A percentile compares a stretch with the other conserved stretches of the same genome.
phyloP scores from a whole-genome alignment of 352 stramenopile genomes.

The Globisporangium carolinianum region DNA sequence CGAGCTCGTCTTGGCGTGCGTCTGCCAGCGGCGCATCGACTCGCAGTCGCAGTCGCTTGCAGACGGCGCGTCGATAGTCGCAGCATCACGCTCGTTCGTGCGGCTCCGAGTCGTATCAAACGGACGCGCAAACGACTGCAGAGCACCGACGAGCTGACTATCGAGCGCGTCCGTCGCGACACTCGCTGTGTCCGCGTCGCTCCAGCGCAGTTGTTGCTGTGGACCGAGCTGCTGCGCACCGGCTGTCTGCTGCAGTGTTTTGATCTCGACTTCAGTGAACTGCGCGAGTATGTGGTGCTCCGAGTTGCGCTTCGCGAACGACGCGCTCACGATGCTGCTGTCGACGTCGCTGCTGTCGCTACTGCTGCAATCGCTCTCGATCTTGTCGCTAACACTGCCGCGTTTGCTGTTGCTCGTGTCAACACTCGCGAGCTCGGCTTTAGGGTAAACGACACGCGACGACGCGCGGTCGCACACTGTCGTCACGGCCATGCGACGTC shows the following conservation, averaged over 20 bases:
- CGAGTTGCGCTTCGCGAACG: constrained; percentile 17
- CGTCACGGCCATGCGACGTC: too few relatives aligned
- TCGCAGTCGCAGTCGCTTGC: too few relatives aligned
- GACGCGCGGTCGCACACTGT: constrained; percentile 2
- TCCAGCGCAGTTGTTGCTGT: neutral
- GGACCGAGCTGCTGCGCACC: neutral
- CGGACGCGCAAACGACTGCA: too few relatives aligned
- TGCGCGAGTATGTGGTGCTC: constrained; percentile 25
- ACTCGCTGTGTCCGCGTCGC: too few relatives aligned
- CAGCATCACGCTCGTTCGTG: too few relatives aligned
- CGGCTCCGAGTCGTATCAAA: too few relatives aligned
- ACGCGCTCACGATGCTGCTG: constrained; percentile 13
- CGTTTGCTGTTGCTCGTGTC: too few relatives aligned
- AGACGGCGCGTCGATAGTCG: too few relatives aligned
- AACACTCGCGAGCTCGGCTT: neutral
- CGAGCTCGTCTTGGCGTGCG: neutral
- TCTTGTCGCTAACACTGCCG: neutral
- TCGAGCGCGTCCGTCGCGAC: neutral
- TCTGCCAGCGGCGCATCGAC: too few relatives aligned
- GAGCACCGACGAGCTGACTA: too few relatives aligned
- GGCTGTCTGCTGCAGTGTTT: constrained; percentile 10
- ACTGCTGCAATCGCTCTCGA: neutral
- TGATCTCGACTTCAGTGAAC: constrained; percentile 26
- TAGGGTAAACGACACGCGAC: constrained; percentile 3
- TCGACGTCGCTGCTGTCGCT: neutral